Conservation (phyloP, 208 protist genomes). For the Trypanosoma grayi region DNA sequence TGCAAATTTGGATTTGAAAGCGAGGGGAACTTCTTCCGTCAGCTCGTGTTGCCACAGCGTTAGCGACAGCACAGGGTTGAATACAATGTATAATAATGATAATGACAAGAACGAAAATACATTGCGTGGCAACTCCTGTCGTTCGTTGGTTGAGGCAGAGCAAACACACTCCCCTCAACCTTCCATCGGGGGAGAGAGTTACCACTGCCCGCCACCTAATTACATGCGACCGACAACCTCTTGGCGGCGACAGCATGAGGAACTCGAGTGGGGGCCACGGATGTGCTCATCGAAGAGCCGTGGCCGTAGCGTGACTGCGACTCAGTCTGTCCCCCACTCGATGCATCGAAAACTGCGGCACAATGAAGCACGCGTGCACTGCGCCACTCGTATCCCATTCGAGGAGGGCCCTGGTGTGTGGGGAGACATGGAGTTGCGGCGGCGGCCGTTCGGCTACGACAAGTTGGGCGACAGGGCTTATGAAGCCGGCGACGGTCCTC, state of each 20-base stretch:
- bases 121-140: neutral
- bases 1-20: neutral
- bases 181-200: too few relatives aligned
- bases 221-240: constrained; percentile 27
- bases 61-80: constrained; percentile 2
- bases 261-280: constrained; percentile 16
- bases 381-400: constrained; percentile 51
- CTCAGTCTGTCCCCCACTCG: neutral
- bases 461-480: constrained; percentile 11
- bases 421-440: constrained; percentile 16
- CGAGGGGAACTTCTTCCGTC: neutral
- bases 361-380: neutral
- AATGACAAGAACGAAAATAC: neutral
- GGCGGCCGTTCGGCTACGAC: constrained; percentile 33
- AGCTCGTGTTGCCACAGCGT: neutral
- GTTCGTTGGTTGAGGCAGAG: neutral
- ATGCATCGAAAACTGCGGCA: neutral
- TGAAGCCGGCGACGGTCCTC: neutral
- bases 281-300: neutral
- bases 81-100: neutral
- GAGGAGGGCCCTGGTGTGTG: constrained; percentile 71
- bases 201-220: constrained; percentile 1
- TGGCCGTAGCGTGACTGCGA: neutral
- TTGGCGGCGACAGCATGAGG: constrained; percentile 23
- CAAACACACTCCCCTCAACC: neutral